Evolutionary conservation across 2,329 filamentous ascomycete genomes (phyloP).

Genomic region (Akanthomyces lecanii): DNA sequence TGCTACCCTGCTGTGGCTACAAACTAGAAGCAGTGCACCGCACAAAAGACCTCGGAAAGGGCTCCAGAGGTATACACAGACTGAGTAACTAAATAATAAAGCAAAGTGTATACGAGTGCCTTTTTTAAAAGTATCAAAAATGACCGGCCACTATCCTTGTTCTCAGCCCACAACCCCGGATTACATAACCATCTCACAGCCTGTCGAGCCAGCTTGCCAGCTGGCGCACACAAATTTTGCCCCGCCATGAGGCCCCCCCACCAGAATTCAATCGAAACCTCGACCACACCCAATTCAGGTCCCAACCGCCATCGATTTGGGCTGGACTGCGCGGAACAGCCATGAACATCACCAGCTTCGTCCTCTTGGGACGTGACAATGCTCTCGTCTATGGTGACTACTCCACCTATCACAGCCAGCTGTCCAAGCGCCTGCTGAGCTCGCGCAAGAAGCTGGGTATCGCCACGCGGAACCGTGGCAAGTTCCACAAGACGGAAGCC

Average conservation of each 20-base stretch:
- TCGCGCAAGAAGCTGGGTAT: constrained; percentile 81
- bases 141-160: background rate
- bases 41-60: too few species aligned
- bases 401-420: constrained; percentile 73
- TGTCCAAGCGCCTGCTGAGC: constrained; percentile 76
- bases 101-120: too few species aligned
- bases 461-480: constrained; percentile 78
- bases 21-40: too few species aligned
- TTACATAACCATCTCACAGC: constrained; percentile 8
- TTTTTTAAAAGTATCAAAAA: background rate
- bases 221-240: constrained; percentile 18
- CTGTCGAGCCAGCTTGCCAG: background rate
- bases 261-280: constrained; percentile 13
- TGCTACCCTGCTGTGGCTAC: background rate
- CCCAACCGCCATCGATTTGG: constrained; percentile 5
- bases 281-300: constrained; percentile 5
- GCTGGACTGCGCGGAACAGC: constrained; percentile 1
- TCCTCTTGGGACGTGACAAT: constrained; percentile 74
- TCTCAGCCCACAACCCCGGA: constrained; percentile 5
- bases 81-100: too few species aligned
- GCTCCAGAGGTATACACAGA: too few species aligned
- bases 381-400: constrained; percentile 88
- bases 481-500: constrained; percentile 68
- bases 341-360: constrained; percentile 89
- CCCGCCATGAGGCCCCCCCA: constrained; percentile 18